Evolutionary conservation across 371 early-diverging fungal genomes (phyloP).

Genomic region (Encephalitozoon hellem): DNA sequence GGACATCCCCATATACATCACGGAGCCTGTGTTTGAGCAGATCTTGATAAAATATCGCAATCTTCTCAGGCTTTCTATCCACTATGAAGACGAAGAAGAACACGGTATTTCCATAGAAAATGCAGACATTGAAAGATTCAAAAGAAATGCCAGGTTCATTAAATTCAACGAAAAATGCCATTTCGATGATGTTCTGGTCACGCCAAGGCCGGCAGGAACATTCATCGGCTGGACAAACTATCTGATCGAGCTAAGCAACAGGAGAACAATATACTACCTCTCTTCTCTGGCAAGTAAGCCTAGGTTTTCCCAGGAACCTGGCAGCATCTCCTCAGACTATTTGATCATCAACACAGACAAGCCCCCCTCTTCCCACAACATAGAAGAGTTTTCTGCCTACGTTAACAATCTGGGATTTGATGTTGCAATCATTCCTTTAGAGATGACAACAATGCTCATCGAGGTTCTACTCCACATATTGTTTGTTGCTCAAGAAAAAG

Average conservation of each 20-base stretch:
- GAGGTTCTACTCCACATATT: conserved; percentile 4
- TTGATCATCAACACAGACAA: neutral
- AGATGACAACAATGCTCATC: conserved; percentile 5
- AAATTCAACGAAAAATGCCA: conserved; percentile 27
- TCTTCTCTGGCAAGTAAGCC: neutral
- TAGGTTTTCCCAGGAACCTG: neutral
- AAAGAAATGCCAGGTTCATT: conserved; percentile 21
- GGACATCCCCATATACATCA: conserved; percentile 46
- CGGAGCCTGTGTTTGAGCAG: conserved; percentile 53
- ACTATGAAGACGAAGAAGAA: conserved; percentile 13
- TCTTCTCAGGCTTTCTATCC: neutral
- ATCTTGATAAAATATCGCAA: conserved; percentile 37
- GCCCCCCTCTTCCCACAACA: neutral
- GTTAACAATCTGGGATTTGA: neutral
- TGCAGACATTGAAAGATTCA: conserved; percentile 33
- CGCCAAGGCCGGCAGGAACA: conserved; percentile 27
- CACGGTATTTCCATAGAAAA: conserved; percentile 8
- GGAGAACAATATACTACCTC: neutral
- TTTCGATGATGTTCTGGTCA: conserved; percentile 36
- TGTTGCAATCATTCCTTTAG: neutral
- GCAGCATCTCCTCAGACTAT: conserved; percentile 5
- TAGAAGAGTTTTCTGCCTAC: neutral
- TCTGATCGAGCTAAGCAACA: neutral
- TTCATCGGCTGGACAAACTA: conserved; percentile 46
- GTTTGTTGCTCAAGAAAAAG: neutral